phyloP scores from a whole-genome alignment of 2,329 filamentous ascomycete genomes.

The Dryadomyces sulphureus region DNA sequence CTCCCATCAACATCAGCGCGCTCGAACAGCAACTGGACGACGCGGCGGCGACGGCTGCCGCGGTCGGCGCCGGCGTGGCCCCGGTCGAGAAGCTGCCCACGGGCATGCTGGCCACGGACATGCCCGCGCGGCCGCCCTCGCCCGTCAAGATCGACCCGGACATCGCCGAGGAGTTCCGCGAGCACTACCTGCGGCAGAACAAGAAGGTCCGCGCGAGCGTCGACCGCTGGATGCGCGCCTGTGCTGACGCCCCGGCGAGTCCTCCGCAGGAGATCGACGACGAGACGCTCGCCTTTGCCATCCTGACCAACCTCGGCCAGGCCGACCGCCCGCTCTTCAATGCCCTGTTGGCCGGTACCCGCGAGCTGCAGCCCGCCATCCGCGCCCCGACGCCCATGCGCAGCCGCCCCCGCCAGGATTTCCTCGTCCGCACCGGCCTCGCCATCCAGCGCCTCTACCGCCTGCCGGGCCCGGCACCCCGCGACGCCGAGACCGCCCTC shows the following conservation, averaged over 20 bases:
- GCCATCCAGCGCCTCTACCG: constrained; percentile 79
- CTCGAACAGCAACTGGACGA: constrained; percentile 46
- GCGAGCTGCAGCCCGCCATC: constrained; percentile 37
- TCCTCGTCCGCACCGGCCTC: constrained; percentile 58
- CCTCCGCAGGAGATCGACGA: constrained; percentile 85
- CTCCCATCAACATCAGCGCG: constrained; percentile 62
- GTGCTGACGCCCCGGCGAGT: constrained; percentile 56
- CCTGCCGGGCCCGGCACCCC: constrained; percentile 47
- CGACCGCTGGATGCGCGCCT: constrained; percentile 75
- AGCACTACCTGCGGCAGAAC: constrained; percentile 82
- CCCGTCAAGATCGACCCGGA: constrained; percentile 76
- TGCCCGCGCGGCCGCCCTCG: constrained; percentile 40
- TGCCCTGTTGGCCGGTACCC: constrained; percentile 52
- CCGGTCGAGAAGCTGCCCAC: constrained; percentile 21
- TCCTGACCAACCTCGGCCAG: constrained; percentile 69
- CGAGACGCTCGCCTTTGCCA: constrained; percentile 85
- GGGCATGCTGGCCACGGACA: constrained; percentile 45
- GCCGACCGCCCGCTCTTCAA: constrained; percentile 71
- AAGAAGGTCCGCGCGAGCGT: constrained; percentile 87
- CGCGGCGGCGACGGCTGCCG: constrained; percentile 19
- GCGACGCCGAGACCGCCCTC: constrained; percentile 74
- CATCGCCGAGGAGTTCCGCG: constrained; percentile 82
- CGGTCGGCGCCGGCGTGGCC: constrained; percentile 7
- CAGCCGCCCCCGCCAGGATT: constrained; percentile 51
- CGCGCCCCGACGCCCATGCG: constrained; percentile 56